These are phyloP conservation scores for Mikania micrantha DNA, from an alignment of 129 eudicot species.

Conservation along the genomic window DNA sequence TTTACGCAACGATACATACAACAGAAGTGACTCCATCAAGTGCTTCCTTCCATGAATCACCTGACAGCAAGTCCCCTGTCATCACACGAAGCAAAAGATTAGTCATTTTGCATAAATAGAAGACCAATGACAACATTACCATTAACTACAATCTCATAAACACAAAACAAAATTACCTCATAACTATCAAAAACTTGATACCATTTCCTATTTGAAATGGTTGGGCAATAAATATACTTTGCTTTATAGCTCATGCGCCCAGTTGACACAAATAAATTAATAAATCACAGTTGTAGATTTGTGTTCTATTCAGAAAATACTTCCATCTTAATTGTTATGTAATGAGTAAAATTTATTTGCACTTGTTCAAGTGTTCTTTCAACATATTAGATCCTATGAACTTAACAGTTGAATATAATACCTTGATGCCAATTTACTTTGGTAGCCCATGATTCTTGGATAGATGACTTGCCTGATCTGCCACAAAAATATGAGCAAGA, in stretches of 20 bases:
- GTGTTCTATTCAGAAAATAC: background rate
- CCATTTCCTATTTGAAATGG: background rate
- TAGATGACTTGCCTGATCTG: conserved; percentile 81
- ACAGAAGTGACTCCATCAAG: conserved; percentile 88
- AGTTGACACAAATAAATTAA: background rate
- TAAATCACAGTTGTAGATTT: background rate
- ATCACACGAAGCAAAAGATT: conserved; percentile 13
- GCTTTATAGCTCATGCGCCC: background rate
- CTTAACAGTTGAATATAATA: conserved; percentile 6
- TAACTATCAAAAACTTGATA: background rate
- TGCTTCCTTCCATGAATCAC: conserved; percentile 83
- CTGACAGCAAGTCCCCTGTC: conserved; percentile 69
- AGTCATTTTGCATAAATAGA: background rate
- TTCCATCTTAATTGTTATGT: background rate
- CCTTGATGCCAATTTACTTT: conserved; percentile 90
- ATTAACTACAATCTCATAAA: background rate
- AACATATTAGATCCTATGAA: background rate
- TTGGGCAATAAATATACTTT: background rate
- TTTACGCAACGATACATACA: conserved; percentile 46
- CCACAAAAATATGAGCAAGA: conserved; percentile 18
- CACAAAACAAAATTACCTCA: background rate
- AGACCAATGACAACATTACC: background rate
- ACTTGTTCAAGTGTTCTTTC: background rate
- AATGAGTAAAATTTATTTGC: background rate
- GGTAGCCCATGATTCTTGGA: conserved; percentile 80